A percentile compares a stretch with the other conserved stretches of the same genome.
phyloP scores from a whole-genome alignment of 2,329 filamentous ascomycete genomes.

The Penicillium sumatraense region DNA sequence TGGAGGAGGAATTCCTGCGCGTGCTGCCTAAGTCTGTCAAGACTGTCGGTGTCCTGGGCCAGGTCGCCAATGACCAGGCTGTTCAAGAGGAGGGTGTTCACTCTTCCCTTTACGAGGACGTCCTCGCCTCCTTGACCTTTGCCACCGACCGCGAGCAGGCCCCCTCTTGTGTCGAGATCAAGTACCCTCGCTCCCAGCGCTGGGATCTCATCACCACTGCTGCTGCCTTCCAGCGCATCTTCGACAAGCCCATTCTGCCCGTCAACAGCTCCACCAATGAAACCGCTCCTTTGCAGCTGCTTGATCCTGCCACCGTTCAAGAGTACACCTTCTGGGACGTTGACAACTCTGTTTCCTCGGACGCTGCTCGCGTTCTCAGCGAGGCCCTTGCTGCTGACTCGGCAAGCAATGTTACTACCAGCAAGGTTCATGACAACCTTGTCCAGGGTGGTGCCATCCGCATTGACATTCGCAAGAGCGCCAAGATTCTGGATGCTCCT shows the following conservation, averaged over 20 bases:
- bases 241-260: slow-evolving; percentile 46
- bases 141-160: slow-evolving; percentile 66
- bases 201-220: slow-evolving; percentile 60
- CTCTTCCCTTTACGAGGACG: slow-evolving; percentile 90
- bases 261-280: slow-evolving; percentile 32
- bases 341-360: slow-evolving; percentile 71
- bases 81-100: slow-evolving; percentile 76
- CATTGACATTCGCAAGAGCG: slow-evolving; percentile 82
- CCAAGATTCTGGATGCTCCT: slow-evolving; percentile 80
- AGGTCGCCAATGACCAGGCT: slow-evolving; percentile 74
- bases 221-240: slow-evolving; percentile 51
- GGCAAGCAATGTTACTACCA: slow-evolving; percentile 64
- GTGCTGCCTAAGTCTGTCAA: slow-evolving; percentile 75
- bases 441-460: slow-evolving; percentile 77
- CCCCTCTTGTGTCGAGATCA: slow-evolving; percentile 77
- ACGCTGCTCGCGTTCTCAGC: slow-evolving; percentile 66
- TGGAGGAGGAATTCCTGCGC: slow-evolving; percentile 90
- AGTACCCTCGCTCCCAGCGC: slow-evolving; percentile 77
- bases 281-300: slow-evolving; percentile 54
- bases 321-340: slow-evolving; percentile 96
- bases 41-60: slow-evolving; percentile 83
- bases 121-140: slow-evolving; percentile 83
- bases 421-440: slow-evolving; percentile 65
- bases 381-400: slow-evolving; percentile 65
- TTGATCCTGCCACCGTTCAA: slow-evolving; percentile 63